These are phyloP conservation scores for Fabrea salina DNA, from an alignment of 169 alveolate species.

Conservation along the genomic window DNA sequence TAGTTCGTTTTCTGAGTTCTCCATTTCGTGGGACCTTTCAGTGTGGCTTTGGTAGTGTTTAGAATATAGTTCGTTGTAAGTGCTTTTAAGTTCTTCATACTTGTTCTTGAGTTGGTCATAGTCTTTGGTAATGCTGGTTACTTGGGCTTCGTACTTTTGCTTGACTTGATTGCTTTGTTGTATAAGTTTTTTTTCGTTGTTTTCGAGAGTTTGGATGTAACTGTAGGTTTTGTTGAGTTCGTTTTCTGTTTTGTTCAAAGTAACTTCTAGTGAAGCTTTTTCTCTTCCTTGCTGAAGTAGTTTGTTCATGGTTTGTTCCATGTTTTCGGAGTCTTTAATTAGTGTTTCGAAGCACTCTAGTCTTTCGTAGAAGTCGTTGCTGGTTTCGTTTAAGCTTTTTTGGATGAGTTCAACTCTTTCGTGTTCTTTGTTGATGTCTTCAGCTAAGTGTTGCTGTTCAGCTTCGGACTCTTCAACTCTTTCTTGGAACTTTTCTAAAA, in stretches of 20 bases:
- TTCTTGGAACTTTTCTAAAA: conserved; percentile 31
- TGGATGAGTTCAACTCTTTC: conserved; percentile 2
- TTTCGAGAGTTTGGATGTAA: neutral
- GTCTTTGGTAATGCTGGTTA: neutral
- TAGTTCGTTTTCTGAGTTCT: neutral
- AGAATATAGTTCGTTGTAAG: neutral
- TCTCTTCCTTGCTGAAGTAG: conserved; percentile 11
- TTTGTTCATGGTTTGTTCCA: neutral
- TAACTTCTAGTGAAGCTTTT: conserved; percentile 7
- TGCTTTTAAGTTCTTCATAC: neutral
- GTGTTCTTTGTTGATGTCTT: conserved; percentile 8
- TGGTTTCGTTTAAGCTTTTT: neutral
- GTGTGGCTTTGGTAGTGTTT: neutral
- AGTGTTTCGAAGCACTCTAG: neutral
- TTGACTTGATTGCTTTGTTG: neutral
- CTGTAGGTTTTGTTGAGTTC: neutral
- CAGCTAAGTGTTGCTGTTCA: conserved; percentile 17
- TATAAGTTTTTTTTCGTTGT: neutral
- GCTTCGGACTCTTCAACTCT: conserved; percentile 23
- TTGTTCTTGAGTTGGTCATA: neutral
- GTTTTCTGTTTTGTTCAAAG: neutral
- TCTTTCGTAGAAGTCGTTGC: neutral
- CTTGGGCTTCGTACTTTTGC: neutral
- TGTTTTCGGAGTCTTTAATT: neutral
- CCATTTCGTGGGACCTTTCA: neutral